These are phyloP conservation scores for Microthlaspi erraticum DNA, from an alignment of 345 rosid species.

Conservation along the genomic window DNA sequence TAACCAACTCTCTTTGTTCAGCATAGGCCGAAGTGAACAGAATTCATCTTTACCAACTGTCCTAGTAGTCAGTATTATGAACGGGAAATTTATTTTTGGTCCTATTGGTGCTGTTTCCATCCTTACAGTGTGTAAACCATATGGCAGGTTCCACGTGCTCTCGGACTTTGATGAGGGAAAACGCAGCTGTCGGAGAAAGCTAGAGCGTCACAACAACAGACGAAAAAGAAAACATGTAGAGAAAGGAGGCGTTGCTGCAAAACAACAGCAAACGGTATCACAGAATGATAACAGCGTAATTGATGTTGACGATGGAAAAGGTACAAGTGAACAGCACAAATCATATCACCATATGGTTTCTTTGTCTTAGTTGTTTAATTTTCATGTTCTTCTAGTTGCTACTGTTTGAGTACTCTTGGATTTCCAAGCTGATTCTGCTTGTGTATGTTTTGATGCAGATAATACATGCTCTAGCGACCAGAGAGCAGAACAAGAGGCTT, in stretches of 20 bases:
- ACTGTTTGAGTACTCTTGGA: conserved; percentile 15
- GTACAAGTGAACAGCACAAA: conserved; percentile 40
- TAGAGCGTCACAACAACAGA: conserved; percentile 89
- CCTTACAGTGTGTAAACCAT: conserved; percentile 15
- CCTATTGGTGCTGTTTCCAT: not conserved
- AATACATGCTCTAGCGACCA: conserved; percentile 53
- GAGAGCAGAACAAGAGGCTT: conserved; percentile 62
- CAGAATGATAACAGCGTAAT: conserved; percentile 49
- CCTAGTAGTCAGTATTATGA: conserved; percentile 8
- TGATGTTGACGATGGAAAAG: conserved; percentile 74
- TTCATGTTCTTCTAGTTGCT: conserved; percentile 15
- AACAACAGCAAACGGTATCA: conserved; percentile 49
- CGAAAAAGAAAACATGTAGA: conserved; percentile 71
- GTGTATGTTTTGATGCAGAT: conserved; percentile 45
- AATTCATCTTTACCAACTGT: not conserved
- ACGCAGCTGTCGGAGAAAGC: conserved; percentile 89
- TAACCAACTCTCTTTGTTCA: conserved; percentile 18
- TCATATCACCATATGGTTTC: conserved; percentile 19
- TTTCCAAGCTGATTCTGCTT: conserved; percentile 18
- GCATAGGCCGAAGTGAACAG: conserved; percentile 16
- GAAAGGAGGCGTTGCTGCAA: conserved; percentile 47
- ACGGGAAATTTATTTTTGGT: not conserved
- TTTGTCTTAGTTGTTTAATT: conserved; percentile 15
- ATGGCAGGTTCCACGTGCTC: conserved; percentile 79
- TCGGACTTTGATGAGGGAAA: conserved; percentile 93